Evolutionary conservation across 2,329 filamentous ascomycete genomes (phyloP), one percentile per base, ranked within the genome.

Genomic region (Xylariales sp.): DNA sequence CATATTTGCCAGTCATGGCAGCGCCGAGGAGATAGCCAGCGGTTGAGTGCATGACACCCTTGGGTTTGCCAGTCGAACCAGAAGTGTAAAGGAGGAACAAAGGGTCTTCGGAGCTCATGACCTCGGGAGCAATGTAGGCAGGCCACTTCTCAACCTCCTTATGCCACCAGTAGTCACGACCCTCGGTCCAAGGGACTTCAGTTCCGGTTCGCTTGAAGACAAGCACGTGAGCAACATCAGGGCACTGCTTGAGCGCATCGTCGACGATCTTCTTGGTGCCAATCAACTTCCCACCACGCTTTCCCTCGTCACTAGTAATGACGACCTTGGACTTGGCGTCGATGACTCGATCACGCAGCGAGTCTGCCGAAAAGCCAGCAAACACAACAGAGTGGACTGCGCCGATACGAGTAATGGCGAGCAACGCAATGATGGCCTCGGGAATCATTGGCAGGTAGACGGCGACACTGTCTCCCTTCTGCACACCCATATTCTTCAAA

Each of bases 371-470:
- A 76, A 98, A 98, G 46, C 93, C 93, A 42, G 93, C 93, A 59
- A 98, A 98, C 51, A 98, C 86, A 42, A 98, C 91, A 0, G 93
- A 97, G 78, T 98, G 93, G 16, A 98, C 78, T 29, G 93, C 93
- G 48, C 93, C 93, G 54, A 98, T 95, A 60, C 93, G 88, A 27
- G 83, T 72, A 65, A 90, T 94, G 46, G 93, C 93, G 43, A 98
- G 75, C 65, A 98, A 87, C 40, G 93, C 85, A 57, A 98, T 75
- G 44, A 98, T 58, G 5, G 93, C 93, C 68, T 98, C 91, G 42
- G 93, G 93, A 65, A 98, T 95, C 93, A 98, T 98, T 63, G 93
- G 93, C 51, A 98, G 71, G 73, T 98, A 98, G 52, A 98, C 86
- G 49, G 89, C 93, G 43, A 98, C 90, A 4, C 90, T 95, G 68